Evolutionary conservation across 2,329 filamentous ascomycete species (phyloP).

Genomic region (Moelleriella libera): DNA sequence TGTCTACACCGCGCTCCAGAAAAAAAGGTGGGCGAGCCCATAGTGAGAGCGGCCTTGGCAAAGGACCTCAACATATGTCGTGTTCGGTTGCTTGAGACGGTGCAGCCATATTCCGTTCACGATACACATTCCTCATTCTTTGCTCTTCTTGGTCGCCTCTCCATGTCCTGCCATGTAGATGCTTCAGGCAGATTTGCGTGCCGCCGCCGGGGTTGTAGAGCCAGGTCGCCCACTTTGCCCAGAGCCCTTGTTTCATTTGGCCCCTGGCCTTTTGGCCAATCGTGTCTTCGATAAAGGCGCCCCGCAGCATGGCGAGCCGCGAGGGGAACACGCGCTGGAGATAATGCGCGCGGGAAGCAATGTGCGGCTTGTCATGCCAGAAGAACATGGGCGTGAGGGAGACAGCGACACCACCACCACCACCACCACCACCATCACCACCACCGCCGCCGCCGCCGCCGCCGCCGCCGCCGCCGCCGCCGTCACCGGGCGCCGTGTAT

Average conservation of each 20-base stretch:
- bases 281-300: slow-evolving; percentile 42
- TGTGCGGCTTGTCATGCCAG: slow-evolving; percentile 44
- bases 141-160: slow-evolving; percentile 16
- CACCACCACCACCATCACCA: too few species aligned
- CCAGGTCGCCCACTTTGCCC: slow-evolving; percentile 40
- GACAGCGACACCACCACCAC: slow-evolving; percentile 11
- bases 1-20: too few species aligned
- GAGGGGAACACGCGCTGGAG: slow-evolving; percentile 33
- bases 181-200: slow-evolving; percentile 28
- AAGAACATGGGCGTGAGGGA: slow-evolving; percentile 42
- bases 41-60: too few species aligned
- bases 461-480: not conserved
- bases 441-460: too few species aligned
- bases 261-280: slow-evolving; percentile 38
- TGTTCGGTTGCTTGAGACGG: not conserved
- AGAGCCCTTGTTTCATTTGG: slow-evolving; percentile 40
- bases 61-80: not conserved
- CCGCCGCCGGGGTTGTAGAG: slow-evolving; percentile 37
- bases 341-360: slow-evolving; percentile 35
- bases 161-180: slow-evolving; percentile 37
- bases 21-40: too few species aligned
- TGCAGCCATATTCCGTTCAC: not conserved
- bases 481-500: slow-evolving; percentile 12
- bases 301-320: slow-evolving; percentile 32
- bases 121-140: not conserved